These are phyloP conservation scores for Tubosaeta sp. DNA, from an alignment of 768 basidiomycete species.

Conservation along the genomic window DNA sequence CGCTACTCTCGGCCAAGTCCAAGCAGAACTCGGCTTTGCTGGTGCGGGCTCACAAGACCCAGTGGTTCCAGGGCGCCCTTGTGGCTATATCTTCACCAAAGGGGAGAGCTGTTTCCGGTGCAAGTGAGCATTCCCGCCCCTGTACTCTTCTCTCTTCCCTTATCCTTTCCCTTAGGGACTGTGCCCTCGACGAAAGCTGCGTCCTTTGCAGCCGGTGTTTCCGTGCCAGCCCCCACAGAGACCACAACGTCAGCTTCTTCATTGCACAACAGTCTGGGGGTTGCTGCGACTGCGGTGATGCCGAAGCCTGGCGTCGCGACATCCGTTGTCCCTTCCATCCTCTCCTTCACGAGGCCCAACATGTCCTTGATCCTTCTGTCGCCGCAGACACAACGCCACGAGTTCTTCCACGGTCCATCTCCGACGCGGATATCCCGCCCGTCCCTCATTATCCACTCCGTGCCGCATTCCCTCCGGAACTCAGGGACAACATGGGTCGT, in stretches of 20 bases:
- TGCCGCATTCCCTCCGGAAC: slow-evolving; percentile 54
- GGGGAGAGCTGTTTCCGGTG: slow-evolving; percentile 93
- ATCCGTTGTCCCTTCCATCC: slow-evolving; percentile 77
- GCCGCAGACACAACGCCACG: slow-evolving; percentile 40
- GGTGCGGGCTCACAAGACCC: slow-evolving; percentile 60
- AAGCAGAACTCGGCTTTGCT: slow-evolving; percentile 50
- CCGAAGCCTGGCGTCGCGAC: slow-evolving; percentile 75
- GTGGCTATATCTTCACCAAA: slow-evolving; percentile 83
- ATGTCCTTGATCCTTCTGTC: slow-evolving; percentile 5
- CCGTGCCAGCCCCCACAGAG: slow-evolving; percentile 77
- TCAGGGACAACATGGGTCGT: slow-evolving; percentile 68
- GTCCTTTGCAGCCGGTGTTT: slow-evolving; percentile 91
- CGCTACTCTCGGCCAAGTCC: slow-evolving; percentile 65
- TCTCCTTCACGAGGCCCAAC: slow-evolving; percentile 31
- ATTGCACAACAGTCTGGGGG: slow-evolving; percentile 89
- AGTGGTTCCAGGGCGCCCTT: slow-evolving; percentile 65
- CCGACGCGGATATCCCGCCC: slow-evolving; percentile 50
- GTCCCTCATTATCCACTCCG: slow-evolving; percentile 59
- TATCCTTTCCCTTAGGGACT: slow-evolving; percentile 56
- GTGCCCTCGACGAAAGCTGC: slow-evolving; percentile 83
- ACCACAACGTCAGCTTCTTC: slow-evolving; percentile 92
- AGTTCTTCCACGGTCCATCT: slow-evolving; percentile 36
- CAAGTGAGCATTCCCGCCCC: slow-evolving; percentile 58
- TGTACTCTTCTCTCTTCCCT: neutral
- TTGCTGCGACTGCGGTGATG: slow-evolving; percentile 94